A percentile compares a stretch with the other conserved stretches of the same genome.
Evolutionary conservation across 2,329 filamentous ascomycete genomes (phyloP).

Genomic region (Clonostachys rosea): DNA sequence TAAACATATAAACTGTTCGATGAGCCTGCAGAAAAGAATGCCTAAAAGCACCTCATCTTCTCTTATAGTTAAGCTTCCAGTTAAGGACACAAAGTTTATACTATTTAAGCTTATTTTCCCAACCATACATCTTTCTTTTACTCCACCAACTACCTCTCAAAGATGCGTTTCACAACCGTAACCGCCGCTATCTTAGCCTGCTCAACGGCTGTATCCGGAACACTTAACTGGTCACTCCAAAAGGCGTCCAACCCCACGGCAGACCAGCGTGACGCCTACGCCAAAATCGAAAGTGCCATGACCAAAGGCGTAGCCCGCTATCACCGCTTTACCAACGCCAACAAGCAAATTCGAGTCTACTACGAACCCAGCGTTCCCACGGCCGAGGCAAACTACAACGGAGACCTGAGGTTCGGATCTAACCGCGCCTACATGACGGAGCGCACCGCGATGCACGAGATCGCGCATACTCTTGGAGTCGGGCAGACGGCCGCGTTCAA

Average conservation of each 20-base stretch:
- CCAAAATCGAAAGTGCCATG: slow-evolving; percentile 36
- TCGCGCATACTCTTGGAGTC: slow-evolving; percentile 40
- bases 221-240: slow-evolving; percentile 30
- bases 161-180: slow-evolving; percentile 27
- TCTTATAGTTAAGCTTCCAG: no score
- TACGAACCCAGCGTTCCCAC: slow-evolving; percentile 38
- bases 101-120: no score
- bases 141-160: no score
- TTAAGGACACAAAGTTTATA: no score
- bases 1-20: no score
- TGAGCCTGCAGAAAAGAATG: no score
- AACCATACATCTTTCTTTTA: no score
- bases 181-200: slow-evolving; percentile 19
- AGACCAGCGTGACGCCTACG: slow-evolving; percentile 37
- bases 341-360: slow-evolving; percentile 30
- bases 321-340: slow-evolving; percentile 21
- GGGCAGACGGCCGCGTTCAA: slow-evolving; percentile 35
- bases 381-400: slow-evolving; percentile 38
- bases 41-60: no score
- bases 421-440: slow-evolving; percentile 41
- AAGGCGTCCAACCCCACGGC: slow-evolving; percentile 29
- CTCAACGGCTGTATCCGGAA: slow-evolving; percentile 18
- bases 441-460: slow-evolving; percentile 42
- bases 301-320: slow-evolving; percentile 31
- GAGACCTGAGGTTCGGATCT: slow-evolving; percentile 39